These are phyloP conservation scores for Aspergillus awamori DNA, from an alignment of 2,329 filamentous ascomycete species.

Conservation along the genomic window DNA sequence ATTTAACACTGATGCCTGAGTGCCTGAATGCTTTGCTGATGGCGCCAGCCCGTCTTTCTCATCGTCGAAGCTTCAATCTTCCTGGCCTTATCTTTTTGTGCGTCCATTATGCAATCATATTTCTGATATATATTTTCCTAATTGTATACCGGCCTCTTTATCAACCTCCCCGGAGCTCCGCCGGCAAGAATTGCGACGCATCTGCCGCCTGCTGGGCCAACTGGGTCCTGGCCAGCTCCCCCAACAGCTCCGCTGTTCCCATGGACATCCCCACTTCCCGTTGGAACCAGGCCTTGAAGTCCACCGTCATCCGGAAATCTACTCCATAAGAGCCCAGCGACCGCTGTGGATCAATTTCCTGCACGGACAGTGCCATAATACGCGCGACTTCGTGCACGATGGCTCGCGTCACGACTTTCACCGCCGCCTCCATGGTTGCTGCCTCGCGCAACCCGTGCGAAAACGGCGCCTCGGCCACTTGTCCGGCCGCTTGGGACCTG, in stretches of 20 bases:
- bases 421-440: not conserved
- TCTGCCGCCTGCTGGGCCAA: not conserved
- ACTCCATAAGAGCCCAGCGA: conserved; percentile 24
- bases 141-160: no score
- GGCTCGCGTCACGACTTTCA: not conserved
- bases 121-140: no score
- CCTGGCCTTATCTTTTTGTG: no score
- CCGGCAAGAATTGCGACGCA: not conserved
- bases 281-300: conserved; percentile 35
- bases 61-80: no score
- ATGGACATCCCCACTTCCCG: conserved; percentile 18
- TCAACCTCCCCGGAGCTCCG: not conserved
- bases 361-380: not conserved
- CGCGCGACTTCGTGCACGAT: not conserved
- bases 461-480: not conserved
- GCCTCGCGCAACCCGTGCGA: not conserved
- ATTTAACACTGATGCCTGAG: no score
- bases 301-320: conserved; percentile 36
- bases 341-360: not conserved
- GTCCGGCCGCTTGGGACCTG: not conserved
- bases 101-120: no score
- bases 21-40: no score
- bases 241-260: not conserved
- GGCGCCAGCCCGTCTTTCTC: no score
- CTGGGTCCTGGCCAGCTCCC: not conserved